These are phyloP conservation scores for Boletales sp. DNA, from an alignment of 768 basidiomycete genomes.

Conservation along the genomic window DNA sequence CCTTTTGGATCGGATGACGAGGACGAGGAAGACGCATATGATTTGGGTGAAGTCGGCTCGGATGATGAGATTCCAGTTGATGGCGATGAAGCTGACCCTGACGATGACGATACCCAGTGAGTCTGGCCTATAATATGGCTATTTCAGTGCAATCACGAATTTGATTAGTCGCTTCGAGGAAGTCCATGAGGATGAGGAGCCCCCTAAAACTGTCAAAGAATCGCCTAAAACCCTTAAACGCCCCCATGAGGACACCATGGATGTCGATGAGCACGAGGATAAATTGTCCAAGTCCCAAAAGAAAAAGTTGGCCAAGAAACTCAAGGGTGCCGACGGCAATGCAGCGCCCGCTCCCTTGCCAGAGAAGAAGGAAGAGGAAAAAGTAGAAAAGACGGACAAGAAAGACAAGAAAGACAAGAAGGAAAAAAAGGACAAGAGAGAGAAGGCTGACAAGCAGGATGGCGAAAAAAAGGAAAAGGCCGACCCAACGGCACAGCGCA, in stretches of 20 bases:
- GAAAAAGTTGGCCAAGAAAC: constrained; percentile 67
- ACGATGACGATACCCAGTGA: constrained; percentile 35
- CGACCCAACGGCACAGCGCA: constrained; percentile 27
- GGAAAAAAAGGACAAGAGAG: constrained; percentile 31
- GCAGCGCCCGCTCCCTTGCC: constrained; percentile 31
- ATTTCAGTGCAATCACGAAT: not conserved
- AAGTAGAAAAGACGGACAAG: constrained; percentile 48
- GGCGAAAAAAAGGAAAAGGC: constrained; percentile 32
- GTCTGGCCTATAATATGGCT: constrained; percentile 22
- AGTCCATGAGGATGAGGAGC: constrained; percentile 37
- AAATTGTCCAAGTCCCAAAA: constrained; percentile 52
- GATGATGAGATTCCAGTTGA: constrained; percentile 81
- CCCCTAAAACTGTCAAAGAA: constrained; percentile 34
- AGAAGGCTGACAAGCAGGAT: constrained; percentile 33
- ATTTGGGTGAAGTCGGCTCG: constrained; percentile 74
- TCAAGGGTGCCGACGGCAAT: constrained; percentile 56
- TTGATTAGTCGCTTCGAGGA: constrained; percentile 66
- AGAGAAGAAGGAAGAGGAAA: constrained; percentile 29
- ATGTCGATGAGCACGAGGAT: constrained; percentile 34
- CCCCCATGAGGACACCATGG: constrained; percentile 57
- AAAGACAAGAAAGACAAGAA: constrained; percentile 31
- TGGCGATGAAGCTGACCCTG: constrained; percentile 54
- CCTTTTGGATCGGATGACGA: constrained; percentile 50
- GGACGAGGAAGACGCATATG: constrained; percentile 55
- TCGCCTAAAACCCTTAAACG: constrained; percentile 59